Evolutionary conservation across 108 stramenopile genomes (phyloP), one percentile per base, ranked within the genome.

Genomic region (Heterococcus sp.): DNA sequence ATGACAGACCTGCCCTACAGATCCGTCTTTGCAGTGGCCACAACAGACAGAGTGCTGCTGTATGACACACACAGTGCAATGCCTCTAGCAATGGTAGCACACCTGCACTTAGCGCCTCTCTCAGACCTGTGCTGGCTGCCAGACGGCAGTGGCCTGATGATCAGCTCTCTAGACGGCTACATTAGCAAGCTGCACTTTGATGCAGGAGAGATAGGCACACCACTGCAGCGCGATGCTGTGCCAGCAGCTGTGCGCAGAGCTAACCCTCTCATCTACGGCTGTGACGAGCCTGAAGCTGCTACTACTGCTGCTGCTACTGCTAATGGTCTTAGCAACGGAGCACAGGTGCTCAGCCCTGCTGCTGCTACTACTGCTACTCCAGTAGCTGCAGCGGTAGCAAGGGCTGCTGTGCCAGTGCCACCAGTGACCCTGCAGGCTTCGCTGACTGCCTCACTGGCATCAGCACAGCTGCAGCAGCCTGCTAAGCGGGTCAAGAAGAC

Each of bases 31-130:
- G 89, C 89, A 39, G 88, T 89, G 14, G 78, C 84, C 37, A 85
- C 88, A 14, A 32, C 86, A 32, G 76, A 84, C 36, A 69, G 85
- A n/a, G 46, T 89, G 14, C 83, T 88, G 32, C 67, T 89, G 5
- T 89, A 89, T 76, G 89, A 89, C 67, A 89, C 86, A 32, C 87
- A 89, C 87, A 88, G 88, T 38, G 32, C 39, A 11, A 35, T 63
- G 63, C 88, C 89, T 3, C 74, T 89, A 3, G 80, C 75, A 0
- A 75, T 76, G 32, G 78, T 82, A 21, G 76, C 73, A 32, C 75
- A 87, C 29, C 35, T 81, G 38, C 89, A 89, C 39, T 88, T 75
- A 8, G 88, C 88, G 36, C 38, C 81, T 32, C 78, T 89, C 32
- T 89, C 88, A 21, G 89, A 89, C 72, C 77, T 77, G 14, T 81